These are phyloP conservation scores for Starmerella bombicola DNA, from an alignment of 805 yeast species.

Conservation along the genomic window DNA sequence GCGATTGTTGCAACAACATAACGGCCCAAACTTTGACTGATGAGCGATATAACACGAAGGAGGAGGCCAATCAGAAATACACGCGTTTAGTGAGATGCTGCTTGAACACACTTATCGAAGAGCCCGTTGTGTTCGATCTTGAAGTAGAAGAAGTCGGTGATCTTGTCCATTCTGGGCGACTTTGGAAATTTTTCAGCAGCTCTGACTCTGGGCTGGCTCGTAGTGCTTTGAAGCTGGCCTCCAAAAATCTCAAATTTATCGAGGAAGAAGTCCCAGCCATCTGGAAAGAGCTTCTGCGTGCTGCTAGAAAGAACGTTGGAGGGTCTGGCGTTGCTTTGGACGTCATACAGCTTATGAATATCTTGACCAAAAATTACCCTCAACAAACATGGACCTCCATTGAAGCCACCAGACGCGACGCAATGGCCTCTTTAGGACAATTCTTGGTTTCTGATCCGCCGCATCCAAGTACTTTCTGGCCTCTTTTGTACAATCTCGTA, in stretches of 20 bases:
- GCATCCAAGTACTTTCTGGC: constrained; percentile 21
- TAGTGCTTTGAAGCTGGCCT: constrained; percentile 32
- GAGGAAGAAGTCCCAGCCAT: constrained; percentile 1
- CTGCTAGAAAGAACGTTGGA: constrained; percentile 18
- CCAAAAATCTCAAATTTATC: constrained; percentile 23
- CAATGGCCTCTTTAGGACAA: constrained; percentile 16
- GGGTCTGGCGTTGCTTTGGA: constrained; percentile 23
- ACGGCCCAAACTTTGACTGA: constrained; percentile 57
- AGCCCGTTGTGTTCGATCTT: constrained; percentile 8
- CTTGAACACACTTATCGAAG: constrained; percentile 24
- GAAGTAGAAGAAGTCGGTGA: constrained; percentile 21
- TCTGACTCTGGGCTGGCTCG: constrained; percentile 35
- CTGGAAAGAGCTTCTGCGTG: constrained; percentile 19
- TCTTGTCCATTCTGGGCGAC: constrained; percentile 33
- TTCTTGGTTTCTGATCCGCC: constrained; percentile 11
- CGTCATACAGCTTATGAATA: constrained; percentile 29
- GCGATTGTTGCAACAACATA: constrained; percentile 44
- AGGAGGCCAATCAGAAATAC: constrained; percentile 55
- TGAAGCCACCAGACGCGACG: constrained; percentile 8
- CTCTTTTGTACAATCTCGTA: constrained; percentile 19
- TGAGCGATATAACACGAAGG: constrained; percentile 51
- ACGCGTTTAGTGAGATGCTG: constrained; percentile 43
- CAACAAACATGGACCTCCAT: constrained; percentile 21
- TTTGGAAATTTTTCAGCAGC: constrained; percentile 36
- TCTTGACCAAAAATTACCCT: constrained; percentile 35